Base-by-base conservation (phyloP, 1,284 basidiomycete genomes). In the Naganishia albida region DNA sequence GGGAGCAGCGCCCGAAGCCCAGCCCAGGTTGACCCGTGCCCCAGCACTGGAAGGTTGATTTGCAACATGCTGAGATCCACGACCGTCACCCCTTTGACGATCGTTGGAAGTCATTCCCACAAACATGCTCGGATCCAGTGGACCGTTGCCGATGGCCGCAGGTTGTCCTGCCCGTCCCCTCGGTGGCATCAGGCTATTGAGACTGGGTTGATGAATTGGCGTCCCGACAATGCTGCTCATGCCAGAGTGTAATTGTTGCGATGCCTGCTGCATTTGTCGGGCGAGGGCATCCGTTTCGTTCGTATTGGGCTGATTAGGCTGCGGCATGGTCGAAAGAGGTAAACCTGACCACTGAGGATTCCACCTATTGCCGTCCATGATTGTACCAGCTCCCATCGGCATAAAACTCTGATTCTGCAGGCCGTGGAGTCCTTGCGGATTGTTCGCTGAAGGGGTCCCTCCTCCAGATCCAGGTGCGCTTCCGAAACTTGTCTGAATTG, bases 101-200 rank as follows among this genome's bases (percentile, higher is more conserved):
- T 38, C 28, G 20, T 44, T 40, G 10, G 16, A 23, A 40, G 49
- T 50, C 46, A 50, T 40, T 10, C 46, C 46, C 23, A 50, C 46
- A 26, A 60, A 60, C 46, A 60, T 60, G 57, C n/a, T 60, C 34
- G 57, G 46, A 39, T 60, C 57, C 34, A 60, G 38, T 7, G 20
- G n/a, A 25, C 57, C 46, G 7, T 3, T 60, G n/a, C 15, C 25
- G 7, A 12, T 18, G 16, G 54, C 18, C 20, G 30, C 48, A 18
- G 34, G 20, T 10, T 50, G 57, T n/a, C 12, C 16, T 25, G 34
- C 34, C 38, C 57, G 57, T 18, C 57, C 57, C 20, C 57, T 34
- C 1, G 57, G 57, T 3, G 57, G 57, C 23, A 50, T 39, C 30
- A 60, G 34, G 20, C 57, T 60, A 38, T 60, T 60, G 57, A 60